Percentiles rank a stretch among this genome's conserved stretches.
Evolutionary conservation across 495 filamentous ascomycete species (phyloP).

Genomic region (Geopyxis carbonaria): DNA sequence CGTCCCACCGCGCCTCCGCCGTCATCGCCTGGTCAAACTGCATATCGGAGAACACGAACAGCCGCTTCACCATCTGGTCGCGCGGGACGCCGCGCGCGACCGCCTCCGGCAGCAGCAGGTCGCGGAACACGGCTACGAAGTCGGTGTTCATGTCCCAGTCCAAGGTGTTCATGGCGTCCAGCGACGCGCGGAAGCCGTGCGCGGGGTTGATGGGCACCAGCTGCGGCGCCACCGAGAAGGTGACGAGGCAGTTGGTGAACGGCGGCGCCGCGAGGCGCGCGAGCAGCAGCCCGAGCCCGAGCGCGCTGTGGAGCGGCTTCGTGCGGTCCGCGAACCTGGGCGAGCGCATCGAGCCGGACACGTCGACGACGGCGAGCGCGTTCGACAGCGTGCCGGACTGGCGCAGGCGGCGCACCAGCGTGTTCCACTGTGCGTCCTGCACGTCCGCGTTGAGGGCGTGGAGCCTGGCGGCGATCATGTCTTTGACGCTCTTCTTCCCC

Average conservation of each 20-base stretch:
- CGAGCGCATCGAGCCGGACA: slow-evolving; percentile 28
- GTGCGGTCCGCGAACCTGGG: slow-evolving; percentile 29
- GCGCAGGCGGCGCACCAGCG: slow-evolving; percentile 32
- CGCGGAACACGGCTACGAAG: slow-evolving; percentile 31
- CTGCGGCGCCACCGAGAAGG: slow-evolving; percentile 26
- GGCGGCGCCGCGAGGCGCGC: slow-evolving; percentile 30
- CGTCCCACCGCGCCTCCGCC: slow-evolving; percentile 9
- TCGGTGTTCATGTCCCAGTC: slow-evolving; percentile 29
- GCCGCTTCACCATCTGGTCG: slow-evolving; percentile 34
- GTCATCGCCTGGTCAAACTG: slow-evolving; percentile 30
- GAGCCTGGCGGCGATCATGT: slow-evolving; percentile 7
- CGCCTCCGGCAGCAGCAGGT: slow-evolving; percentile 32
- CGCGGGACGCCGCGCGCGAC: slow-evolving; percentile 25
- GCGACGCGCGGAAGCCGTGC: slow-evolving; percentile 24
- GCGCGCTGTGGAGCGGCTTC: slow-evolving; percentile 30
- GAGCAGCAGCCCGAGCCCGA: slow-evolving; percentile 33
- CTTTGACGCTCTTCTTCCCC: too few species aligned
- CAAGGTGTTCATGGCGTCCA: slow-evolving; percentile 11
- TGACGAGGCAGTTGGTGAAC: slow-evolving; percentile 32
- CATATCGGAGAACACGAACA: slow-evolving; percentile 36
- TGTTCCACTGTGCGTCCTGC: slow-evolving; percentile 33
- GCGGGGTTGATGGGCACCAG: slow-evolving; percentile 25
- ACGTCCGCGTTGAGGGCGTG: background rate
- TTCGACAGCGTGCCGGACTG: slow-evolving; percentile 30
- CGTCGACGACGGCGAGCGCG: slow-evolving; percentile 33